Conservation (phyloP, 169 alveolate species). For the Eimeria praecox region DNA sequence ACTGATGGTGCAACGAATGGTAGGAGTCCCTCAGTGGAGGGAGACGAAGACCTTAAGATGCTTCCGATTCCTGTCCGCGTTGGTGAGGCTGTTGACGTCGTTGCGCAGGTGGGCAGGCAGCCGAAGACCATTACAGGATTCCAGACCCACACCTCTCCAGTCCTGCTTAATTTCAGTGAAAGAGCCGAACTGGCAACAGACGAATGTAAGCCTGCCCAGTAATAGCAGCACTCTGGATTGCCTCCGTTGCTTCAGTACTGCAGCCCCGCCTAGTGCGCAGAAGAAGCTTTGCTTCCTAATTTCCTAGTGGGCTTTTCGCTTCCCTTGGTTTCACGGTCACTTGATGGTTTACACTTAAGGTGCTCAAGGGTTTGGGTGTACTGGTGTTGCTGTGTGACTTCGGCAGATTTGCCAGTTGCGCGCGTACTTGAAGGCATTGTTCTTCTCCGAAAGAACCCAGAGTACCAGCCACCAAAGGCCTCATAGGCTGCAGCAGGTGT, state of each 20-base stretch:
- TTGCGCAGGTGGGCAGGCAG: slow-evolving; percentile 93
- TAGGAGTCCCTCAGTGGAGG: slow-evolving; percentile 12
- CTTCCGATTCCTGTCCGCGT: slow-evolving; percentile 95
- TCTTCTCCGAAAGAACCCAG: slow-evolving; percentile 85
- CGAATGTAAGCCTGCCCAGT: slow-evolving; percentile 77
- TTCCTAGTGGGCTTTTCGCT: background rate
- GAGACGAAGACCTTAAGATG: slow-evolving; percentile 93
- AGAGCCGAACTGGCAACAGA: slow-evolving; percentile 87
- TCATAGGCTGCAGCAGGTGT: slow-evolving; percentile 17
- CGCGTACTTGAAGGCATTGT: slow-evolving; percentile 85
- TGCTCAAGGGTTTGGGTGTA: background rate
- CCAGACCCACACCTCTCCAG: slow-evolving; percentile 99
- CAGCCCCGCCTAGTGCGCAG: background rate
- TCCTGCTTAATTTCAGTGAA: slow-evolving; percentile 86
- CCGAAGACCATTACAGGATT: slow-evolving; percentile 91
- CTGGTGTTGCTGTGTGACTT: background rate
- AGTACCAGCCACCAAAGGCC: slow-evolving; percentile 83
- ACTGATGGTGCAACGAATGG: slow-evolving; percentile 42
- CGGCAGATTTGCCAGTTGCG: slow-evolving; percentile 80
- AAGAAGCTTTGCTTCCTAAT: background rate
- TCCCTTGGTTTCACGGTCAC: background rate
- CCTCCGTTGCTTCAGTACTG: background rate
- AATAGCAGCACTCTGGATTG: background rate
- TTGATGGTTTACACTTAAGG: background rate
- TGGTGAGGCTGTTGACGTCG: slow-evolving; percentile 96